Conservation (phyloP, 2,329 filamentous ascomycete genomes). For the Ceratocystis papillata region DNA sequence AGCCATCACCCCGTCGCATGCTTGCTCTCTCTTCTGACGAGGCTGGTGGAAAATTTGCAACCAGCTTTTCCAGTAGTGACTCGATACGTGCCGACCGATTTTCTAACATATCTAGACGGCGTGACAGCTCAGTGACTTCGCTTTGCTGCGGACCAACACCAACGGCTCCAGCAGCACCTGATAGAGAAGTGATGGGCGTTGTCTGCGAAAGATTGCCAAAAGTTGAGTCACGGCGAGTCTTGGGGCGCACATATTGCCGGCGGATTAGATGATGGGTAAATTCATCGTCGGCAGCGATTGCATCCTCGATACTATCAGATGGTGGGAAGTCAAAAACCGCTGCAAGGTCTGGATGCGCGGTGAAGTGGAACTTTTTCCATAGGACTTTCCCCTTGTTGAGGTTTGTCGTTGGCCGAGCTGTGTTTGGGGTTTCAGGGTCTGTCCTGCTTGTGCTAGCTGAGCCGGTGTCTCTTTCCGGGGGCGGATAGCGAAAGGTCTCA, state of each 20-base stretch:
- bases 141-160: constrained; percentile 29
- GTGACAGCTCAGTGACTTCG: constrained; percentile 37
- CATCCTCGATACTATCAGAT: constrained; percentile 48
- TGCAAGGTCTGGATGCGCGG: constrained; percentile 59
- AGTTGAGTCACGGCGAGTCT: constrained; percentile 46
- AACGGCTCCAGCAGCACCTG: constrained; percentile 26
- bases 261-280: constrained; percentile 48
- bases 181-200: background rate
- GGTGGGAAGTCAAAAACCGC: constrained; percentile 63
- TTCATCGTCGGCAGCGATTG: constrained; percentile 50
- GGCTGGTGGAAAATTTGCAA: background rate
- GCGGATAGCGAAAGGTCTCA: constrained; percentile 30
- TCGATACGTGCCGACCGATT: constrained; percentile 40
- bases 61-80: constrained; percentile 36
- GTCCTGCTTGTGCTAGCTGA: background rate
- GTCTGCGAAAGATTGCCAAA: constrained; percentile 40
- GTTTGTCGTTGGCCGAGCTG: background rate
- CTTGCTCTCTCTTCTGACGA: background rate
- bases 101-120: constrained; percentile 42
- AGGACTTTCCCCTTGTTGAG: constrained; percentile 33
- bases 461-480: constrained; percentile 25
- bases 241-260: constrained; percentile 42
- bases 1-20: background rate
- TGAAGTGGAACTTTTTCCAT: constrained; percentile 58
- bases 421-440: constrained; percentile 24